Conservation (phyloP, 169 alveolate species). For the Plasmodium blacklocki region DNA sequence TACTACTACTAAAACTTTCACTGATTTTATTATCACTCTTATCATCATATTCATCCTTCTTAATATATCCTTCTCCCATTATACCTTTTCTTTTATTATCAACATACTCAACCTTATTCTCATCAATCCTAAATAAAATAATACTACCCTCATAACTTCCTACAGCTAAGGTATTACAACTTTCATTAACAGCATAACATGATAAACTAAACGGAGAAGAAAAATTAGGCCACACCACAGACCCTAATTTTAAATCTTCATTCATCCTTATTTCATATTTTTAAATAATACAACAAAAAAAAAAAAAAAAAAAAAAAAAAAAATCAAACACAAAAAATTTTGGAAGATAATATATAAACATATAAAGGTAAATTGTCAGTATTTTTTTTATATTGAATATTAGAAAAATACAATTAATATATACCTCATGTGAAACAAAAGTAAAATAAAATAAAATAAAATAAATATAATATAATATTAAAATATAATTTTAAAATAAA, state of each 20-base stretch:
- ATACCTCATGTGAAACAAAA: too few relatives aligned
- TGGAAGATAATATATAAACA: too few relatives aligned
- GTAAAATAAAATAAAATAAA: too few relatives aligned
- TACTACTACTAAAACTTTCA: not conserved
- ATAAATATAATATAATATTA: too few relatives aligned
- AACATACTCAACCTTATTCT: conserved; percentile 7
- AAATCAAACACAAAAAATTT: not conserved
- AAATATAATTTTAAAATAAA: too few relatives aligned
- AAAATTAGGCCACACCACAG: conserved; percentile 76
- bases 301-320: conserved; percentile 1
- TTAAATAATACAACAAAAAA: conserved; percentile 2
- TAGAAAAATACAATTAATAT: too few relatives aligned
- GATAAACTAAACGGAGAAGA: conserved; percentile 68
- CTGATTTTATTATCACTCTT: not conserved
- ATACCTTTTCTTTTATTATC: not conserved
- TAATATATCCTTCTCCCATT: not conserved
- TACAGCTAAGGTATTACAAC: conserved; percentile 25
- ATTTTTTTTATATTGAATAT: too few relatives aligned
- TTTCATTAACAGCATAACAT: conserved; percentile 47
- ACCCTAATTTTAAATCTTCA: conserved; percentile 77
- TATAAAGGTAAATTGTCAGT: too few relatives aligned
- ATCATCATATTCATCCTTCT: not conserved
- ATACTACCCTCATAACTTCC: conserved; percentile 71
- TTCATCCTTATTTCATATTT: conserved; percentile 73
- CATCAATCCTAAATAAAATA: conserved; percentile 33